phyloP scores from a whole-genome alignment of 2,329 filamentous ascomycete genomes.

The Colletotrichum cereale region DNA sequence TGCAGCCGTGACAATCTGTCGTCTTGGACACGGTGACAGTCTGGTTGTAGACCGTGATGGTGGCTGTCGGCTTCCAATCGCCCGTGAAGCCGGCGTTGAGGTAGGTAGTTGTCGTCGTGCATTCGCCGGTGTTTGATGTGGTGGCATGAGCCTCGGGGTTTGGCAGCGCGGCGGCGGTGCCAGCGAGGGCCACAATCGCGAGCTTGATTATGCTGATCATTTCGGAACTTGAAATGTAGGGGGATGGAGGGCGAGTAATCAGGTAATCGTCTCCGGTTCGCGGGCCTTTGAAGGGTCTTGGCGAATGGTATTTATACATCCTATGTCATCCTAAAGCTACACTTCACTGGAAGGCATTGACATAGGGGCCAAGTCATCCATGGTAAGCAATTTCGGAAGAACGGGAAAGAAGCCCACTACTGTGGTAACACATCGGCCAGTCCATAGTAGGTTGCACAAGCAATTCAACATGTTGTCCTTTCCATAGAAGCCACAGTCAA shows the following conservation, averaged over 20 bases:
- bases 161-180: background rate
- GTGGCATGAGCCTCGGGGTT: background rate
- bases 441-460: too few relatives aligned
- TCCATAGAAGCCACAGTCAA: background rate
- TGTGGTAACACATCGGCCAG: background rate
- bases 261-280: too few relatives aligned
- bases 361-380: background rate
- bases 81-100: constrained; percentile 29
- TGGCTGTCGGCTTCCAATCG: constrained; percentile 9
- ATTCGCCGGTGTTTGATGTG: background rate
- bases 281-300: background rate
- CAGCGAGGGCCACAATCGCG: background rate
- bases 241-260: background rate
- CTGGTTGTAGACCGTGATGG: constrained; percentile 12
- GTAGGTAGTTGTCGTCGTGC: constrained; percentile 11
- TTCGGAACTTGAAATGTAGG: background rate
- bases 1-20: constrained; percentile 27
- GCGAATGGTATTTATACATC: background rate
- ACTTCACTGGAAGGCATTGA: background rate
- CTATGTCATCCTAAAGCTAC: too few relatives aligned
- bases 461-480: background rate
- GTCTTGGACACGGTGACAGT: constrained; percentile 11
- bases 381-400: constrained; percentile 12
- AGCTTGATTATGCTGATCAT: background rate
- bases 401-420: constrained; percentile 2